Evolutionary conservation across 163 green algal genomes (phyloP), one percentile per base, ranked within the genome.

Genomic region (Volvox carteri): DNA sequence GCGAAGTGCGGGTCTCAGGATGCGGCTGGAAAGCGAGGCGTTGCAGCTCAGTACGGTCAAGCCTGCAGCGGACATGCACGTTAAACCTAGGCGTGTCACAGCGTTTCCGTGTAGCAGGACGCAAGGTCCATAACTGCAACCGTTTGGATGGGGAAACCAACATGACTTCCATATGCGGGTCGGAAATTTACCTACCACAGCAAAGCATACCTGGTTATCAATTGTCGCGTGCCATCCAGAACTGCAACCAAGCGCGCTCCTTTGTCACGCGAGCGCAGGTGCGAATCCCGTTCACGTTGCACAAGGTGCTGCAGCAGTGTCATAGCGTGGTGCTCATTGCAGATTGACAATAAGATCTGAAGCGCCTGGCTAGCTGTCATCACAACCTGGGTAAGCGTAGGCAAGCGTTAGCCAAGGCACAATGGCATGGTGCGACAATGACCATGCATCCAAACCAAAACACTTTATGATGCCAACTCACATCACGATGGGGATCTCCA

Each of bases 231-330:
- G 67, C 83, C 83, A 23, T 88, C 83, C 50, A 88, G 58, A 0
- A 88, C 33, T n/a, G 83, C 83, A 39, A 81, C 68, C 68, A 88
- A 41, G 33, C 83, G 83, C 25, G 35, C 68, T 19, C 83, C 83
- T 70, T 74, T 81, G 68, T 88, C 83, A 7, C 42, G 28, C 2
- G 35, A 4, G 4, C 68, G 83, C 11, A 74, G 35, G 68, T 88
- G 83, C 37, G 83, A 33, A 0, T 88, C 83, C 5, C 83, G 50
- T 44, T 88, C 83, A 0, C 83, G 83, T 50, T 74, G 83, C 68
- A 88, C 33, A n/a, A 74, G 7, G 67, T 56, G 35, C 25, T 74
- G 50, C 67, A 88, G 67, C 50, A 88, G 68, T 48, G 48, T 21
- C 48, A 88, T 52, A 19, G 48, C 83, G 16, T 78, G 67, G 11